phyloP scores from a whole-genome alignment of 176 grass and related monocot species.

The Triticum monococcum region DNA sequence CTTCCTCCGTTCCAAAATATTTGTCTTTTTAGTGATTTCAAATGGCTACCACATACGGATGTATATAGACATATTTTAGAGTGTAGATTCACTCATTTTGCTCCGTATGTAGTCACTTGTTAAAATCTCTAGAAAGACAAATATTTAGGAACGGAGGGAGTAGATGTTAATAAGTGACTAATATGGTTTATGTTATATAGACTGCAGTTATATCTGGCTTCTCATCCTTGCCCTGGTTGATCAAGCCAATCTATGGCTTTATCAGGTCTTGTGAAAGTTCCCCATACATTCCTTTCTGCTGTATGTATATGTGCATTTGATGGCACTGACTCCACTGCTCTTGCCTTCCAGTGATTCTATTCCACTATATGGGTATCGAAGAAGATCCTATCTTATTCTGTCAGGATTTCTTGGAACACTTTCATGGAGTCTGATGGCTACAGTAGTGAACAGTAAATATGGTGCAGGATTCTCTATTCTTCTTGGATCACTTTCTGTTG shows the following conservation, averaged over 20 bases:
- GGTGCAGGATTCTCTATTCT: slow-evolving; percentile 80
- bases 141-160: no score
- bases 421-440: slow-evolving; percentile 96
- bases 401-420: slow-evolving; percentile 95
- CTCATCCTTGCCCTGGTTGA: slow-evolving; percentile 90
- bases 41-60: no score
- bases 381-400: slow-evolving; percentile 94
- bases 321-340: slow-evolving; percentile 19
- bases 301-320: slow-evolving; percentile 5
- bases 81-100: no score
- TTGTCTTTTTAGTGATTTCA: no score
- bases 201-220: slow-evolving; percentile 97
- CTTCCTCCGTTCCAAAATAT: no score
- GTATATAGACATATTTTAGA: no score
- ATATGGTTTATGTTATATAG: slow-evolving; percentile 56
- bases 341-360: slow-evolving; percentile 85
- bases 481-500: slow-evolving; percentile 97
- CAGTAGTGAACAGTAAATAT: slow-evolving; percentile 89
- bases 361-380: slow-evolving; percentile 94
- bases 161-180: slow-evolving; percentile 29
- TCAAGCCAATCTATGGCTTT: slow-evolving; percentile 99
- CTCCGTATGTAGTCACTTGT: no score
- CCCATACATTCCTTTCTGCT: slow-evolving; percentile 7
- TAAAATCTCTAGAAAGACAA: no score
- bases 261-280: slow-evolving; percentile 63